These are phyloP conservation scores for Lactifluus echinatus DNA, from an alignment of 768 basidiomycete genomes.

Conservation along the genomic window DNA sequence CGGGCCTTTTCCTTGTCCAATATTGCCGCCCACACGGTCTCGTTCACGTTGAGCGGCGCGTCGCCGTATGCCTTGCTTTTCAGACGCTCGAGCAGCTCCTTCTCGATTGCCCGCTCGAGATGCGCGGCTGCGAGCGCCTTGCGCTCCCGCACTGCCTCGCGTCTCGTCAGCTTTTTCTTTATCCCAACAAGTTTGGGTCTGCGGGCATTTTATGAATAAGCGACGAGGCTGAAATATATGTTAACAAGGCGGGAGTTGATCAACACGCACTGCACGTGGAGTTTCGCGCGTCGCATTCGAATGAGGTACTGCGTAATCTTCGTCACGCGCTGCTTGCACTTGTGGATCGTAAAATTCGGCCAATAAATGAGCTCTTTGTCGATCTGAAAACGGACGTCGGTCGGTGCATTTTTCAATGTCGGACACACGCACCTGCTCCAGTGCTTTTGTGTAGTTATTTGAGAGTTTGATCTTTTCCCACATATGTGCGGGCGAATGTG, in stretches of 20 bases:
- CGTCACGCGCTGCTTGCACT: slow-evolving; percentile 98
- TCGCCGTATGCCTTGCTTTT: slow-evolving; percentile 98
- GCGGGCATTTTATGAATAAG: background rate
- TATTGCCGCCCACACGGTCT: slow-evolving; percentile 89
- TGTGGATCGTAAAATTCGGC: slow-evolving; percentile 96
- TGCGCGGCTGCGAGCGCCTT: slow-evolving; percentile 95
- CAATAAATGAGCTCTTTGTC: slow-evolving; percentile 94
- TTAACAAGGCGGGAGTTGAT: background rate
- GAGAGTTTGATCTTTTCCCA: slow-evolving; percentile 94
- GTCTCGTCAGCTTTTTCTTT: slow-evolving; percentile 93
- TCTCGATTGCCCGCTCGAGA: slow-evolving; percentile 90
- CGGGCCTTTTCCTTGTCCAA: slow-evolving; percentile 67
- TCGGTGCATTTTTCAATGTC: background rate
- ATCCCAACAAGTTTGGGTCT: slow-evolving; percentile 92
- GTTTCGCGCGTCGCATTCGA: slow-evolving; percentile 88
- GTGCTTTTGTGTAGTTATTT: slow-evolving; percentile 88
- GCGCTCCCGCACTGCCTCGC: slow-evolving; percentile 86
- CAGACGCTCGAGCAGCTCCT: slow-evolving; percentile 90
- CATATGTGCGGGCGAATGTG: slow-evolving; percentile 93
- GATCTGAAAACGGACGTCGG: slow-evolving; percentile 44
- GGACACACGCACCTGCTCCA: slow-evolving; percentile 68
- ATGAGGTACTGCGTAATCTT: slow-evolving; percentile 99
- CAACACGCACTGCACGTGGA: slow-evolving; percentile 69
- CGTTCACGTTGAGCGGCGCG: slow-evolving; percentile 95
- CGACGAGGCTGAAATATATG: background rate